Conservation (phyloP, 257 asterid species). For the Pogostemon cablin region DNA sequence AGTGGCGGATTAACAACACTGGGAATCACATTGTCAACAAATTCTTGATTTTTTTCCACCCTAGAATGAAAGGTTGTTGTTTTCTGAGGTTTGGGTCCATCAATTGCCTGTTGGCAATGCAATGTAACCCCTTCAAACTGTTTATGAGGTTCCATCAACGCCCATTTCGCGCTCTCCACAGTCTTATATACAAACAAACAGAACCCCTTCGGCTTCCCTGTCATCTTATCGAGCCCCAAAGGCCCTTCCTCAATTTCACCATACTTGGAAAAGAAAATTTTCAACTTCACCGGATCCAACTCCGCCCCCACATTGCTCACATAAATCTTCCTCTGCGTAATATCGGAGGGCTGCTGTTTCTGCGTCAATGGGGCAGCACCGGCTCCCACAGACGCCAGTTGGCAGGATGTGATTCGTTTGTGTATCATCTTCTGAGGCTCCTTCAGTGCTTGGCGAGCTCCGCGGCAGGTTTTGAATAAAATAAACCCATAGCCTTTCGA, state of each 20-base stretch:
- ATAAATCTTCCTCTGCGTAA: slow-evolving; percentile 25
- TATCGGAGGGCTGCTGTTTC: slow-evolving; percentile 15
- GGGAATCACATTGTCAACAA: slow-evolving; percentile 13
- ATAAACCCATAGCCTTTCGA: slow-evolving; percentile 27
- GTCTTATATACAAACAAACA: slow-evolving; percentile 25
- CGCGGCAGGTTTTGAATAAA: slow-evolving; percentile 23
- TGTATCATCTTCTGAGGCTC: slow-evolving; percentile 28
- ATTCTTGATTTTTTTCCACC: neutral
- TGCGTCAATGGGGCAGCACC: neutral
- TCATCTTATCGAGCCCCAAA: slow-evolving; percentile 26
- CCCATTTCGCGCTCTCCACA: slow-evolving; percentile 22
- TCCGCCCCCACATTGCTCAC: slow-evolving; percentile 30
- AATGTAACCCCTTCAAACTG: slow-evolving; percentile 21
- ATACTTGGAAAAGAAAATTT: slow-evolving; percentile 16
- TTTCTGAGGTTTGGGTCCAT: slow-evolving; percentile 19
- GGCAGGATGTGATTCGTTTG: slow-evolving; percentile 21
- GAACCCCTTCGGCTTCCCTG: slow-evolving; percentile 27
- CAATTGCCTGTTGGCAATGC: slow-evolving; percentile 27
- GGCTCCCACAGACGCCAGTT: slow-evolving; percentile 18
- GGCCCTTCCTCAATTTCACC: slow-evolving; percentile 36
- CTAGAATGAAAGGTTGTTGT: too few species aligned
- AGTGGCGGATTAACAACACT: too few species aligned
- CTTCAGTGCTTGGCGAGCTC: slow-evolving; percentile 27
- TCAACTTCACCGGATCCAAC: slow-evolving; percentile 25
- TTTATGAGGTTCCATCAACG: slow-evolving; percentile 21